phyloP scores from a whole-genome alignment of 208 protist species.

The Acanthamoeba lenticulata region DNA sequence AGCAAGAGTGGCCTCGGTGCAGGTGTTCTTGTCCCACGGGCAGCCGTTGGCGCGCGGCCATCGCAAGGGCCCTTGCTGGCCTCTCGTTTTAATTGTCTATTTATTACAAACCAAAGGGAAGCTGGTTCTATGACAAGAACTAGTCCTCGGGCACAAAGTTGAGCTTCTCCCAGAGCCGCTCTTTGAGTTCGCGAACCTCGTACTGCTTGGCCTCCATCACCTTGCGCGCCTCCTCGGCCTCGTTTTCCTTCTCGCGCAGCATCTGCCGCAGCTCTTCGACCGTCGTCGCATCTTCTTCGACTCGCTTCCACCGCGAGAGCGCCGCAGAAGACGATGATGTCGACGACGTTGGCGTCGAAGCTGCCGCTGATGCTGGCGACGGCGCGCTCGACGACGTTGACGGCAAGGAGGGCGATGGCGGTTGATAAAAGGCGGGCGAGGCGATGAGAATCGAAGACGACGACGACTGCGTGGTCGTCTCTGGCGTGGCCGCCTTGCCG shows the following conservation, averaged over 20 bases:
- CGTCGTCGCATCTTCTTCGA: neutral
- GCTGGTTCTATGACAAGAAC: too few species aligned
- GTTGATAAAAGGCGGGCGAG: neutral
- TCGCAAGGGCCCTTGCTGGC: too few species aligned
- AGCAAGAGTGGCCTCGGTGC: too few species aligned
- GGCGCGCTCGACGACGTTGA: too few species aligned
- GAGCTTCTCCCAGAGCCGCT: slow-evolving; percentile 52
- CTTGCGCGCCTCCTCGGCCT: slow-evolving; percentile 38
- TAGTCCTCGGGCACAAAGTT: neutral
- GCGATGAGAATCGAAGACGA: neutral
- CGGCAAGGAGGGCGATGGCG: neutral
- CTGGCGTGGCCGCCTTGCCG: too few species aligned
- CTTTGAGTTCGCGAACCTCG: slow-evolving; percentile 55
- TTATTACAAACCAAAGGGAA: too few species aligned
- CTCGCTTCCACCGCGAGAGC: neutral
- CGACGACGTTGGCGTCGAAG: neutral
- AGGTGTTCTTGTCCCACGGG: too few species aligned
- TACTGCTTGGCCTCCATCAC: slow-evolving; percentile 55
- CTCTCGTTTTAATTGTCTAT: too few species aligned
- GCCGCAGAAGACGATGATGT: neutral
- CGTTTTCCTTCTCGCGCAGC: slow-evolving; percentile 48
- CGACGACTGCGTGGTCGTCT: too few species aligned
- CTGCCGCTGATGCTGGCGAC: too few species aligned
- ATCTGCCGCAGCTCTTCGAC: slow-evolving; percentile 42
- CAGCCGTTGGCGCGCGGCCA: too few species aligned